A percentile compares a stretch with the other conserved stretches of the same genome.
Evolutionary conservation across 345 rosid genomes (phyloP).

Genomic region (Lenwebbia sp.): DNA sequence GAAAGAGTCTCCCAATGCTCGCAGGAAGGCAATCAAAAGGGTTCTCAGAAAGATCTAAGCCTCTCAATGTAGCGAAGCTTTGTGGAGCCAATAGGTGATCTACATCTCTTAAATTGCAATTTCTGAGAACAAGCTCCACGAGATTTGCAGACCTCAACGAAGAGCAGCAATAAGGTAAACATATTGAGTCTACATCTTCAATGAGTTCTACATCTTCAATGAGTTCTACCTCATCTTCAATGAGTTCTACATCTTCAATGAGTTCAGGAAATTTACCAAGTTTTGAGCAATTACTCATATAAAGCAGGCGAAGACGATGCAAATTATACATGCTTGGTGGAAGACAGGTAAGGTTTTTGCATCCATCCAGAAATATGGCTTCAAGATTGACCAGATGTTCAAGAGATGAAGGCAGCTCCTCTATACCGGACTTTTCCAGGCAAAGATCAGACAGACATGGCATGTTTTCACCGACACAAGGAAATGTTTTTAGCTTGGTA

Average conservation of each 20-base stretch:
- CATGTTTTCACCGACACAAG: not conserved
- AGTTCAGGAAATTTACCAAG: not conserved
- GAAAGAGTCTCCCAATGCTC: accelerated
- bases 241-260: accelerated
- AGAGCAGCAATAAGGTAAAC: not conserved
- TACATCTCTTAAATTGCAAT: not conserved
- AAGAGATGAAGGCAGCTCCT: not conserved
- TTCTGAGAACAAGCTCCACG: not conserved
- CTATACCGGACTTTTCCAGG: not conserved
- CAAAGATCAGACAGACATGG: accelerated
- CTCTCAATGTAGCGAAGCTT: accelerated
- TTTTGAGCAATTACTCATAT: not conserved
- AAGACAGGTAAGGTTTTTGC: too few species aligned
- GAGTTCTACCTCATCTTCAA: accelerated
- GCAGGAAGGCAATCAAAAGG: not conserved
- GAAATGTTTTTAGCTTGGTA: not conserved
- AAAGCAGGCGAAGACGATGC: accelerated
- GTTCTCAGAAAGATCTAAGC: not conserved
- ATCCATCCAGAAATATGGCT: too few species aligned
- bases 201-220: accelerated
- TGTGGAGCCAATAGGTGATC: not conserved
- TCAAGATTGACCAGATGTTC: too few species aligned
- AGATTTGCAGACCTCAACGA: accelerated
- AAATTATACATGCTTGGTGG: not conserved
- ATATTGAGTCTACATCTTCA: accelerated